These are phyloP conservation scores for Nadsonia commutata DNA, from an alignment of 1,139 yeast genomes.

Conservation along the genomic window DNA sequence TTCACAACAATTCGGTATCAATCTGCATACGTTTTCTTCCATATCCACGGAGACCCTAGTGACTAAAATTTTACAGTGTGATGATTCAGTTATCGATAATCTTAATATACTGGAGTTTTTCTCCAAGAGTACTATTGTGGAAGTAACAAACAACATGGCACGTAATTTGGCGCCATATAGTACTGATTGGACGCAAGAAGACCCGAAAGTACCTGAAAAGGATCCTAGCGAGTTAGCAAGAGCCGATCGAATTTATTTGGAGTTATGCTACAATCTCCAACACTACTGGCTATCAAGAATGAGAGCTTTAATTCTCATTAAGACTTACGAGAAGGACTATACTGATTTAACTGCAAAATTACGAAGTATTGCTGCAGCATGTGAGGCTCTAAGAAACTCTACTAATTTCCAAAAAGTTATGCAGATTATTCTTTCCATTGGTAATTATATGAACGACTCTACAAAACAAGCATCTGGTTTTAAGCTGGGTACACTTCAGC, in stretches of 20 bases:
- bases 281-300: constrained; percentile 81
- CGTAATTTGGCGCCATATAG: constrained; percentile 64
- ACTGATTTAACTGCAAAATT: constrained; percentile 51
- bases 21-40: constrained; percentile 64
- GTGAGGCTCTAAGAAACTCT: constrained; percentile 45
- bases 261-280: constrained; percentile 61
- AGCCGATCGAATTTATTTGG: constrained; percentile 67
- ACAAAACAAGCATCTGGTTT: constrained; percentile 76
- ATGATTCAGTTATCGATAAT: constrained; percentile 51
- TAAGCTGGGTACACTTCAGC: constrained; percentile 63
- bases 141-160: constrained; percentile 51
- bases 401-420: constrained; percentile 52
- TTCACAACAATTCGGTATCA: constrained; percentile 86
- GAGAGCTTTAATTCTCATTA: constrained; percentile 52
- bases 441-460: constrained; percentile 84
- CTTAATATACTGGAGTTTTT: constrained; percentile 70
- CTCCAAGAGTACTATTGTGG: constrained; percentile 54
- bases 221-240: constrained; percentile 56
- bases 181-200: constrained; percentile 30
- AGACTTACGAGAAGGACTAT: constrained; percentile 63
- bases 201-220: constrained; percentile 32
- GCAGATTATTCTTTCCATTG: constrained; percentile 68
- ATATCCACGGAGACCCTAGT: constrained; percentile 51
- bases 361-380: constrained; percentile 52
- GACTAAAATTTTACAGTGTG: constrained; percentile 53